These are phyloP conservation scores for Artomyces pyxidatus DNA, from an alignment of 768 basidiomycete species.

Conservation along the genomic window DNA sequence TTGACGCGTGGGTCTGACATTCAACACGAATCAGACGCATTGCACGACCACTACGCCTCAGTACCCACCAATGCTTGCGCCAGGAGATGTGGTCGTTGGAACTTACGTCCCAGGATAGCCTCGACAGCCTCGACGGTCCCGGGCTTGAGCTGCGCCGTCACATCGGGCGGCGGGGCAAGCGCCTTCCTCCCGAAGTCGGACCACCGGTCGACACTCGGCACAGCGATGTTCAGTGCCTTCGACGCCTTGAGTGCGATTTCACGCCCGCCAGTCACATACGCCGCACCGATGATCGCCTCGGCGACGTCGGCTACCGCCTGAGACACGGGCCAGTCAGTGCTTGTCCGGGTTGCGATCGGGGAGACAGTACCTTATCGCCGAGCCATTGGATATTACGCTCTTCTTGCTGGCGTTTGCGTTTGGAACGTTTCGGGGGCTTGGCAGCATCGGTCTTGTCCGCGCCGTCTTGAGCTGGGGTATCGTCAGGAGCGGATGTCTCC, in stretches of 20 bases:
- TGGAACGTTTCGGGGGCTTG: constrained; percentile 18
- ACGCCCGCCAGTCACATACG: constrained; percentile 65
- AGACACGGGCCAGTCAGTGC: constrained; percentile 1
- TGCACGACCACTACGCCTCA: neutral
- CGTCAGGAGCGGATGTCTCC: neutral
- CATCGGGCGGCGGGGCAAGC: constrained; percentile 34
- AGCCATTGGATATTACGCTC: constrained; percentile 45
- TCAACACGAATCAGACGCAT: neutral
- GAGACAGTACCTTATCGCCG: constrained; percentile 87
- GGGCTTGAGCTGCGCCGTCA: constrained; percentile 36
- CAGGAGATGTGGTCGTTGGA: constrained; percentile 55
- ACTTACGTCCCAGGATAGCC: constrained; percentile 51
- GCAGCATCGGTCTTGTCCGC: neutral
- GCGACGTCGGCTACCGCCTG: constrained; percentile 79
- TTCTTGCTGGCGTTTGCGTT: constrained; percentile 34
- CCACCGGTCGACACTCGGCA: constrained; percentile 61
- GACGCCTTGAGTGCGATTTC: constrained; percentile 56
- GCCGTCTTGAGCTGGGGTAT: neutral
- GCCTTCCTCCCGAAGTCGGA: constrained; percentile 55
- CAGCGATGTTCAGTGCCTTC: constrained; percentile 56
- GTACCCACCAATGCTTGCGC: constrained; percentile 62
- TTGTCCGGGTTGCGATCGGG: too few relatives aligned
- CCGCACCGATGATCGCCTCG: constrained; percentile 81
- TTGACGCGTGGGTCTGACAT: constrained; percentile 58
- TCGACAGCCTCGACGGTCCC: constrained; percentile 52